Percentiles rank a stretch among this genome's conserved stretches.
These are phyloP conservation scores for Eruca vesicaria DNA, from an alignment of 441 rosid genomes.

Conservation along the genomic window DNA sequence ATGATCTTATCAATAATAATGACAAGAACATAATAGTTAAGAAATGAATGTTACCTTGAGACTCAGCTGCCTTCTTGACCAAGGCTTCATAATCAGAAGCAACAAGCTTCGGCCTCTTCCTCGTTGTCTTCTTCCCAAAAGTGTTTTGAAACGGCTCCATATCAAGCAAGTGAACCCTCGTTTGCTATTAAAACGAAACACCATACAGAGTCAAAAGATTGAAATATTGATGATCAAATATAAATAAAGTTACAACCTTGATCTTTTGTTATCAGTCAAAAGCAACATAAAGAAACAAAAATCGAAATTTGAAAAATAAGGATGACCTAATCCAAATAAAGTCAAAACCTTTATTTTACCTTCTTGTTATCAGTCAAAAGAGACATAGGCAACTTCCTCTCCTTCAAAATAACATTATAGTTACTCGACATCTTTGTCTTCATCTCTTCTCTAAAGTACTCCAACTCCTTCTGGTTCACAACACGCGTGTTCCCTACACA, in stretches of 20 bases:
- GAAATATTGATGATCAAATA: background rate
- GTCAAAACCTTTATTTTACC: conserved; percentile 42
- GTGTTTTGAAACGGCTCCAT: conserved; percentile 85
- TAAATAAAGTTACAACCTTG: too few species aligned
- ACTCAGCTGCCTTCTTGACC: conserved; percentile 69
- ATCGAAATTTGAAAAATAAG: background rate
- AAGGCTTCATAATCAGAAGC: conserved; percentile 86
- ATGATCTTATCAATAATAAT: background rate
- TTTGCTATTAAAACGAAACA: conserved; percentile 51
- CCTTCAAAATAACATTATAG: conserved; percentile 79
- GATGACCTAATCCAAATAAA: background rate
- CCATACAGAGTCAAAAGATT: conserved; percentile 2
- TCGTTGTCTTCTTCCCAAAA: conserved; percentile 77
- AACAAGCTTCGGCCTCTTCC: conserved; percentile 80
- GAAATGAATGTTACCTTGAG: conserved; percentile 58
- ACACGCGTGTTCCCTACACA: conserved; percentile 71
- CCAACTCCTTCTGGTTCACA: conserved; percentile 78
- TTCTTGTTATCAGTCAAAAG: conserved; percentile 77
- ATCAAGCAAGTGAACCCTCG: conserved; percentile 87
- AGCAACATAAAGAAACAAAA: background rate
- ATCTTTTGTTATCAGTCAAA: too few species aligned
- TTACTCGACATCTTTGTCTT: conserved; percentile 62
- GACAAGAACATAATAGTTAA: background rate
- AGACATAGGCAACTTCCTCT: conserved; percentile 80
- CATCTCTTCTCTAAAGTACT: conserved; percentile 77